A percentile compares a stretch with the other conserved stretches of the same genome.
phyloP scores from a whole-genome alignment of 345 rosid species.

The Brassica carinata region DNA sequence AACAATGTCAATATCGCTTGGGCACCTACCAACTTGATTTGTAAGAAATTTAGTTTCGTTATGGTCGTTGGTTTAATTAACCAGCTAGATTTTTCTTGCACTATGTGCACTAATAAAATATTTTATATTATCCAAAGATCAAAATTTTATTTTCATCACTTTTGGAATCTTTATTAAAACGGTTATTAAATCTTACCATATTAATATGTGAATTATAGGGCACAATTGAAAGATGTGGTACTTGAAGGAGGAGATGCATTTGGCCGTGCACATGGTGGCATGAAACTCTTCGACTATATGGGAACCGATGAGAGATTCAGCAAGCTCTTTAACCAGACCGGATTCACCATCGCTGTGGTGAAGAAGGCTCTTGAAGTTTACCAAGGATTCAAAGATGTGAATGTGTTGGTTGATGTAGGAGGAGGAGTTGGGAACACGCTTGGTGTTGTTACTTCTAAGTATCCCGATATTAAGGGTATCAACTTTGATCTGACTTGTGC shows the following conservation, averaged over 20 bases:
- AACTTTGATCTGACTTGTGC: not conserved
- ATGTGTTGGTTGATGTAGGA: not conserved
- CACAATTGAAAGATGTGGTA: not conserved
- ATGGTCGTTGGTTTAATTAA: not conserved
- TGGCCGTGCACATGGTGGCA: not conserved
- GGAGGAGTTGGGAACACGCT: not conserved
- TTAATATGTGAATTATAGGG: not conserved
- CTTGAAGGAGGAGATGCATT: not conserved
- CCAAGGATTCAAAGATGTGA: not conserved
- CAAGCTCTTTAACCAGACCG: not conserved
- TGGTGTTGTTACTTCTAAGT: not conserved
- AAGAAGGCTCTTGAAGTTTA: not conserved
- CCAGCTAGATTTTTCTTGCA: too few species aligned
- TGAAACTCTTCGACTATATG: not conserved
- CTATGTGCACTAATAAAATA: too few species aligned
- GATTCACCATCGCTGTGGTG: not conserved
- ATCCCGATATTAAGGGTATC: not conserved
- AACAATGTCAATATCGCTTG: not conserved
- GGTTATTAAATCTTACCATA: not conserved
- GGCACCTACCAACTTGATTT: not conserved
- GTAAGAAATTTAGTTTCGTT: not conserved
- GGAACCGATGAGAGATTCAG: not conserved
- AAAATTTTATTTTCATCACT: not conserved
- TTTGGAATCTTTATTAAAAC: not conserved
- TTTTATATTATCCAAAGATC: too few species aligned